These are phyloP conservation scores for Amphibolis antarctica DNA, from an alignment of 106 monocot genomes.

Conservation along the genomic window DNA sequence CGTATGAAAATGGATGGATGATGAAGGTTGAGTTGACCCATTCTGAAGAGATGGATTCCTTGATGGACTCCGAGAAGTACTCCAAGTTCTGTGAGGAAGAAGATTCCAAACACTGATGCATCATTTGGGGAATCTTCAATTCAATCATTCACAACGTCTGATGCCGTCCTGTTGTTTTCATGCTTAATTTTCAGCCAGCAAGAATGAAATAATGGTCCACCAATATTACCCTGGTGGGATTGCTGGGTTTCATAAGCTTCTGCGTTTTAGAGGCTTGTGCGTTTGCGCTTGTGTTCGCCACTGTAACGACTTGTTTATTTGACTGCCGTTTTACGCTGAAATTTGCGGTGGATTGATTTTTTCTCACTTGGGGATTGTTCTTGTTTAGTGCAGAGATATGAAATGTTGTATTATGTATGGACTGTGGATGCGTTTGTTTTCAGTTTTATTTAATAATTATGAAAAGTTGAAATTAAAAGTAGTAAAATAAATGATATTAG, in stretches of 20 bases:
- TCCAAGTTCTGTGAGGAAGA: slow-evolving; percentile 25
- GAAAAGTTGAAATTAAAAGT: too few relatives aligned
- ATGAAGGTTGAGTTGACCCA: slow-evolving; percentile 17
- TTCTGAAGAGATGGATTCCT: slow-evolving; percentile 9
- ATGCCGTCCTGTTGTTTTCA: background rate
- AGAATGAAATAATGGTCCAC: too few relatives aligned
- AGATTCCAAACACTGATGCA: slow-evolving; percentile 17
- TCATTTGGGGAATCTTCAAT: background rate
- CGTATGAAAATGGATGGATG: slow-evolving; percentile 23
- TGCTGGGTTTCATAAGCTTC: background rate
- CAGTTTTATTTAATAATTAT: too few relatives aligned
- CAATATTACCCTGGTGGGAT: background rate
- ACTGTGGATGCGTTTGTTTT: too few relatives aligned
- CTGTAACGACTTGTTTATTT: background rate
- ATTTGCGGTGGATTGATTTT: too few relatives aligned
- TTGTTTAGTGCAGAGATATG: too few relatives aligned
- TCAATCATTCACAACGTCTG: background rate
- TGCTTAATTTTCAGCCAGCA: slow-evolving; percentile 2
- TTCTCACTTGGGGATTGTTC: too few relatives aligned
- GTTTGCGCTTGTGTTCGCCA: background rate
- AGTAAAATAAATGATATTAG: too few relatives aligned
- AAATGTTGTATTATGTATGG: too few relatives aligned
- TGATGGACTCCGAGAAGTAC: slow-evolving; percentile 26
- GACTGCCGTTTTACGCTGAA: background rate
- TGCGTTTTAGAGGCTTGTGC: background rate